Conservation (phyloP, 1,284 basidiomycete genomes). For the Leccinum colubrinum region DNA sequence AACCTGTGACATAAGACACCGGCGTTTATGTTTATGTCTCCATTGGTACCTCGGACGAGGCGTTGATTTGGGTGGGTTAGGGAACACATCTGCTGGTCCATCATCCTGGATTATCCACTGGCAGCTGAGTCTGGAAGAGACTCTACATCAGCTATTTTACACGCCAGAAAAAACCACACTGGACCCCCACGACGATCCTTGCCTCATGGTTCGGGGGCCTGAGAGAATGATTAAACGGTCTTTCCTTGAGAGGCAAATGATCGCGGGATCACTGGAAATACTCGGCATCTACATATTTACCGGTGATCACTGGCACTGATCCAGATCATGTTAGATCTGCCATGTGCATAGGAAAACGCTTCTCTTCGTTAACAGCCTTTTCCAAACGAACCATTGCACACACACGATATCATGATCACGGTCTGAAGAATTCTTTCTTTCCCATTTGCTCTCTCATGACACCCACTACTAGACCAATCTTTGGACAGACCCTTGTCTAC, state of each 20-base stretch:
- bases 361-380: background rate
- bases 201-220: background rate
- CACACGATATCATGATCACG: background rate
- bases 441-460: background rate
- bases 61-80: background rate
- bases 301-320: background rate
- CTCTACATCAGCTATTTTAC: background rate
- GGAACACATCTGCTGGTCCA: background rate
- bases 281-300: background rate
- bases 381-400: background rate
- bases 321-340: background rate
- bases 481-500: background rate
- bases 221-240: background rate
- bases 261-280: background rate
- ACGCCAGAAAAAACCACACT: background rate
- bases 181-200: background rate
- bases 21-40: background rate
- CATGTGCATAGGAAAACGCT: background rate
- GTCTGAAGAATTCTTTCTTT: background rate
- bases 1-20: background rate
- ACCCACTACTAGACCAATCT: background rate
- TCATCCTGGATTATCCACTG: background rate
- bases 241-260: background rate
- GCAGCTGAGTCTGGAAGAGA: background rate
- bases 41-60: background rate